phyloP scores from a whole-genome alignment of 164 flowering plant genomes.

The Magnolia changhungtana region DNA sequence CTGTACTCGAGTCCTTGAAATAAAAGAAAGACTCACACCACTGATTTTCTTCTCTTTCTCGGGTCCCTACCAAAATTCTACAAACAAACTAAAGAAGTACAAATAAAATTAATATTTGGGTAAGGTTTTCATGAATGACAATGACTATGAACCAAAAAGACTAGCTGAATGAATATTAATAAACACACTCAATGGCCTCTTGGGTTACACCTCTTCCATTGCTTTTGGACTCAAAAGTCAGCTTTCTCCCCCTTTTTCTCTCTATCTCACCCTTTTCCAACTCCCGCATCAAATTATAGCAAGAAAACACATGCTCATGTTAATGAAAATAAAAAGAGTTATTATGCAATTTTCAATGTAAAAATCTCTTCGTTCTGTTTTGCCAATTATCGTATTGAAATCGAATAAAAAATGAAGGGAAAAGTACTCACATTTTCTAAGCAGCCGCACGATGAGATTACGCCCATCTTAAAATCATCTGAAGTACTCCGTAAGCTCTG shows the following conservation, averaged over 20 bases:
- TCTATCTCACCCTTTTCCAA: constrained; percentile 11
- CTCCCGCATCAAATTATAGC: constrained; percentile 41
- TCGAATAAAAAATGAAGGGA: background rate
- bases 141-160: constrained; percentile 7
- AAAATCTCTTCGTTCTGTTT: background rate
- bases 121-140: constrained; percentile 12
- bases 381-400: background rate
- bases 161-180: constrained; percentile 12
- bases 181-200: constrained; percentile 21
- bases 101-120: constrained; percentile 19
- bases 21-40: constrained; percentile 9
- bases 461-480: constrained; percentile 38
- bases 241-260: constrained; percentile 13
- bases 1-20: no score
- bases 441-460: constrained; percentile 24
- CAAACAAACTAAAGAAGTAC: constrained; percentile 7
- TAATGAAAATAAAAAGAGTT: constrained; percentile 3
- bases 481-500: constrained; percentile 35
- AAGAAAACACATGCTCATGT: constrained; percentile 51
- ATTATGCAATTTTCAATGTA: constrained; percentile 3
- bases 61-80: background rate
- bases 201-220: constrained; percentile 10
- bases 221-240: constrained; percentile 31
- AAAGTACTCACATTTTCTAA: constrained; percentile 40
- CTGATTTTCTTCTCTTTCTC: background rate